These are phyloP conservation scores for Lasiosphaeria hispida DNA, from an alignment of 495 filamentous ascomycete genomes.

Conservation along the genomic window DNA sequence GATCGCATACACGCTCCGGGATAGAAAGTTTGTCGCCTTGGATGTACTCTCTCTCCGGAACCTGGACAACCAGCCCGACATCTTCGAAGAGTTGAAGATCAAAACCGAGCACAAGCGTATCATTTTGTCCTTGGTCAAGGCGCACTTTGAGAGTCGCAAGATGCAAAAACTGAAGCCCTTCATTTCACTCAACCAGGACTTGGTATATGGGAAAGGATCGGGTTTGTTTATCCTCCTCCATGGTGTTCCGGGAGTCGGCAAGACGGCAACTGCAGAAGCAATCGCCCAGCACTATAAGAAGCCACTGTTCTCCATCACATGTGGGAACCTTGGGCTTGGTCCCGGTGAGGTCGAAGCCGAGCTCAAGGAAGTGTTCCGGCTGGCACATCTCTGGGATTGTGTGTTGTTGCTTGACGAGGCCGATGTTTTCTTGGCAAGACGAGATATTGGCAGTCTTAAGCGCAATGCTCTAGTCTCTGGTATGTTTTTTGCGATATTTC, in stretches of 20 bases:
- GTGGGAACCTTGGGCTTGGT: slow-evolving; percentile 53
- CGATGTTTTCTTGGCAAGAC: slow-evolving; percentile 50
- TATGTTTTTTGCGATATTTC: slow-evolving; percentile 1
- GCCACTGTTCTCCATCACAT: slow-evolving; percentile 55
- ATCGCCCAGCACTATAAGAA: slow-evolving; percentile 48
- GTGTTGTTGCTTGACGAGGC: slow-evolving; percentile 56
- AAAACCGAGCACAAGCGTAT: slow-evolving; percentile 50
- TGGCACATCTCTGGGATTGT: slow-evolving; percentile 54
- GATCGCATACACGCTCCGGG: slow-evolving; percentile 39
- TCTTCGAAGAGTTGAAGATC: slow-evolving; percentile 56
- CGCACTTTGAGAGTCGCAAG: slow-evolving; percentile 37
- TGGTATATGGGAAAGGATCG: slow-evolving; percentile 54
- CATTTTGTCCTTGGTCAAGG: slow-evolving; percentile 49
- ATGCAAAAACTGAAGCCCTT: slow-evolving; percentile 42
- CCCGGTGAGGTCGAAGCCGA: slow-evolving; percentile 33
- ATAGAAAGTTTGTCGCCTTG: slow-evolving; percentile 37
- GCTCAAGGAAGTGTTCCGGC: slow-evolving; percentile 49
- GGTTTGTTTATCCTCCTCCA: slow-evolving; percentile 46
- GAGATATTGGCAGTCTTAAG: slow-evolving; percentile 43
- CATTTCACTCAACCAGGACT: slow-evolving; percentile 54
- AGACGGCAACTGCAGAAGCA: slow-evolving; percentile 27
- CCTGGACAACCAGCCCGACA: slow-evolving; percentile 30
- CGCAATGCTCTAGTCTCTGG: slow-evolving; percentile 51
- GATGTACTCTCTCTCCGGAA: slow-evolving; percentile 37
- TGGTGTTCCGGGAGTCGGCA: background rate